Evolutionary conservation across 2,329 filamentous ascomycete genomes (phyloP).

Genomic region (Alternaria brassicae): DNA sequence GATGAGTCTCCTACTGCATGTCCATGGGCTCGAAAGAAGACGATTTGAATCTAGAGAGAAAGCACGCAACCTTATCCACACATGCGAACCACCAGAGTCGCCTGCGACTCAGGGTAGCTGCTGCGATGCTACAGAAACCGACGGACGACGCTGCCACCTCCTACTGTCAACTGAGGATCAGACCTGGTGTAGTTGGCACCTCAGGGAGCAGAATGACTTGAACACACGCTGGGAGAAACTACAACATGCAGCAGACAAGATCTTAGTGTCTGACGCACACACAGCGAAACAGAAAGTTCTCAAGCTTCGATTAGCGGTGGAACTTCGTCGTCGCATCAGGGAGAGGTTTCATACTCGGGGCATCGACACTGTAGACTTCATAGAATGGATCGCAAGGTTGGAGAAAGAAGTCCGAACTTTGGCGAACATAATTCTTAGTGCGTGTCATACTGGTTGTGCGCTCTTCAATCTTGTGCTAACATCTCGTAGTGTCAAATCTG

Average conservation of each 20-base stretch:
- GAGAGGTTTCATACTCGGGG: slow-evolving; percentile 33
- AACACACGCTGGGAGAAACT: slow-evolving; percentile 24
- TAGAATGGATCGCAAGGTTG: slow-evolving; percentile 32
- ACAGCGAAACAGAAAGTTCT: slow-evolving; percentile 31
- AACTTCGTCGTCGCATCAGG: slow-evolving; percentile 28
- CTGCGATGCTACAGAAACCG: background rate
- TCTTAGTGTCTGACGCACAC: slow-evolving; percentile 17
- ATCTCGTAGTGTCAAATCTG: slow-evolving; percentile 26
- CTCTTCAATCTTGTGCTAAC: background rate
- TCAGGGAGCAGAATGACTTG: slow-evolving; percentile 25
- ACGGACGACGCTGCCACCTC: background rate
- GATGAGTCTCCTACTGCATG: background rate
- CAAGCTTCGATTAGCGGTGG: slow-evolving; percentile 32
- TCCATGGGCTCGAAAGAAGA: background rate
- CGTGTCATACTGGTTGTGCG: background rate
- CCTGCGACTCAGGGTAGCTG: background rate
- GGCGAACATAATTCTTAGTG: slow-evolving; percentile 27
- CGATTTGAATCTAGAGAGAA: background rate
- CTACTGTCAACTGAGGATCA: background rate
- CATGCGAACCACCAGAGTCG: background rate
- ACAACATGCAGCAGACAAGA: slow-evolving; percentile 24
- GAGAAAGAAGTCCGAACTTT: slow-evolving; percentile 29
- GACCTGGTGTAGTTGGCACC: slow-evolving; percentile 12
- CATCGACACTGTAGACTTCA: slow-evolving; percentile 26
- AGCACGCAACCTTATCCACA: background rate